A percentile compares a stretch with the other conserved stretches of the same genome.
Conservation (phyloP, 768 basidiomycete genomes). For the Hortiboletus flavorubellus region DNA sequence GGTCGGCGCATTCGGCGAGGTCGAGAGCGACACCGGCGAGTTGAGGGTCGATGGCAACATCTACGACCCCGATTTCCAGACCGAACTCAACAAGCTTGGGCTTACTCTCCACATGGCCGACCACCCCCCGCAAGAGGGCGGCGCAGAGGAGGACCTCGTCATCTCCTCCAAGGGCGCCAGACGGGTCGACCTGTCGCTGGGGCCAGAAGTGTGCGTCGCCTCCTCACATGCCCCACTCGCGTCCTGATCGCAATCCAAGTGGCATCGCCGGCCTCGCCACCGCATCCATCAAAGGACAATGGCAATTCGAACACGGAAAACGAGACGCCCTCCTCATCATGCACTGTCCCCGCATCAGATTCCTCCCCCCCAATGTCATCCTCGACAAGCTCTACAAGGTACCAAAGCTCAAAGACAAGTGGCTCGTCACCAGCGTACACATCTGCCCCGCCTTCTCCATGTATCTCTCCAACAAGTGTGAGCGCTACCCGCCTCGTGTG, state of each 20-base stretch:
- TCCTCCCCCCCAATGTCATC: constrained; percentile 18
- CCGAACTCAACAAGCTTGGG: constrained; percentile 7
- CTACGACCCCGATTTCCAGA: constrained; percentile 23
- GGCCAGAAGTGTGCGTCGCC: constrained; percentile 20
- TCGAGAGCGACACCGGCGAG: constrained; percentile 31
- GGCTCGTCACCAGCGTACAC: constrained; percentile 32
- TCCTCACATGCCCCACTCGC: no score
- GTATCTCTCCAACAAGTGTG: constrained; percentile 32
- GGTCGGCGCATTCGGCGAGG: constrained; percentile 35
- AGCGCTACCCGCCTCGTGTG: background rate
- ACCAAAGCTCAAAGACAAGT: constrained; percentile 27
- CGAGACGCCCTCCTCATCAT: constrained; percentile 37
- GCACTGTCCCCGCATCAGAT: constrained; percentile 25
- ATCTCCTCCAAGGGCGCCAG: constrained; percentile 25
- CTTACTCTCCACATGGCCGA: constrained; percentile 6
- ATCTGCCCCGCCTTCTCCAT: constrained; percentile 34
- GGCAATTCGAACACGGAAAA: constrained; percentile 32
- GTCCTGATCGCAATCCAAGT: background rate
- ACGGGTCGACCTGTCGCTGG: constrained; percentile 5
- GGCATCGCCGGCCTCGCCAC: constrained; percentile 25
- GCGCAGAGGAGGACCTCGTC: constrained; percentile 22
- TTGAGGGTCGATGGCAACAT: constrained; percentile 33
- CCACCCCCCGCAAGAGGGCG: constrained; percentile 10
- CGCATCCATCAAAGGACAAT: constrained; percentile 33
- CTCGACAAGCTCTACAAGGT: constrained; percentile 25